phyloP scores from a whole-genome alignment of 805 yeast species.

The Ogataea pignaliae region DNA sequence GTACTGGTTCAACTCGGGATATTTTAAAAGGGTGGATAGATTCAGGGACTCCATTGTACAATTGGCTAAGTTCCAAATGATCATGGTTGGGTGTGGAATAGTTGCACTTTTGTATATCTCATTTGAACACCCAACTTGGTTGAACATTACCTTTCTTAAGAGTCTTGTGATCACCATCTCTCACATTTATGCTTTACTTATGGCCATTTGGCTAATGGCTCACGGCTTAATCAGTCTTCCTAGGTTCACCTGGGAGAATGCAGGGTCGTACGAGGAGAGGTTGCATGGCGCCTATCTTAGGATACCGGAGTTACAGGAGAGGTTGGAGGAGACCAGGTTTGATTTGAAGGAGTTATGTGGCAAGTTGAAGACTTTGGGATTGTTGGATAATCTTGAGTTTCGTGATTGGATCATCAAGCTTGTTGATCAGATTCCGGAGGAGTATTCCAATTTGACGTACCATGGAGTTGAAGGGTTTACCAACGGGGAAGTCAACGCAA shows the following conservation, averaged over 20 bases:
- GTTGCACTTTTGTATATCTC: slow-evolving; percentile 58
- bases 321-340: slow-evolving; percentile 57
- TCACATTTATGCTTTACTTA: slow-evolving; percentile 67
- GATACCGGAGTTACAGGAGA: slow-evolving; percentile 56
- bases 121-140: slow-evolving; percentile 28
- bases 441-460: slow-evolving; percentile 22
- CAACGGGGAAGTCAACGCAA: slow-evolving; percentile 32
- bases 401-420: slow-evolving; percentile 65
- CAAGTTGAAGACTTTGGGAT: slow-evolving; percentile 48
- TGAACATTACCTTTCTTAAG: slow-evolving; percentile 47
- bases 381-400: slow-evolving; percentile 42
- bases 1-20: slow-evolving; percentile 69
- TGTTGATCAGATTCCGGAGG: slow-evolving; percentile 39
- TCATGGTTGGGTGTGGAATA: slow-evolving; percentile 48
- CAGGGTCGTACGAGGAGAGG: slow-evolving; percentile 26
- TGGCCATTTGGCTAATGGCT: slow-evolving; percentile 82
- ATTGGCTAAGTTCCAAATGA: slow-evolving; percentile 57
- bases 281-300: slow-evolving; percentile 39
- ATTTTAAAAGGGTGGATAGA: slow-evolving; percentile 42
- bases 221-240: slow-evolving; percentile 75
- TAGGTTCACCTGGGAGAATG: slow-evolving; percentile 29
- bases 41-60: slow-evolving; percentile 53
- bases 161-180: slow-evolving; percentile 69
- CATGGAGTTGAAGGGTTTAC: slow-evolving; percentile 23
- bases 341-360: slow-evolving; percentile 60